phyloP scores from a whole-genome alignment of 2,329 filamentous ascomycete genomes.

The Aspergillus brasiliensis region DNA sequence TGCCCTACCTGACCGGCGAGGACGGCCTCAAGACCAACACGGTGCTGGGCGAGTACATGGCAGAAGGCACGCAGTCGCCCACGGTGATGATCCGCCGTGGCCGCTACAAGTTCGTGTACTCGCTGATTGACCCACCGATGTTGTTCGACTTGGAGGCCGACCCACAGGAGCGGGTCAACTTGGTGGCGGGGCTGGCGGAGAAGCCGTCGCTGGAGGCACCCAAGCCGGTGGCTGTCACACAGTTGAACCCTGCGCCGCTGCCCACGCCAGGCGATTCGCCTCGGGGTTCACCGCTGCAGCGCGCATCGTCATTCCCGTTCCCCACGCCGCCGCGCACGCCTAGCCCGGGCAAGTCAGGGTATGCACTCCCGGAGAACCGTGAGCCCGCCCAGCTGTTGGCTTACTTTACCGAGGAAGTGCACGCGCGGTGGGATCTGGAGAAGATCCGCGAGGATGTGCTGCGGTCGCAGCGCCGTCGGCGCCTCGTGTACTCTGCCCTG shows the following conservation, averaged over 20 bases:
- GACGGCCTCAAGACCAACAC: conserved; percentile 68
- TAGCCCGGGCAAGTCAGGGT: conserved; percentile 38
- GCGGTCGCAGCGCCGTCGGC: conserved; percentile 74
- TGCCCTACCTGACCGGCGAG: conserved; percentile 70
- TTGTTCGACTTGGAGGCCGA: conserved; percentile 78
- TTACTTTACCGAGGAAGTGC: conserved; percentile 73
- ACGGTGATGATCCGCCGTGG: conserved; percentile 93
- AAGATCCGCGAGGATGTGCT: conserved; percentile 74
- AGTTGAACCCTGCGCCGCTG: conserved; percentile 22
- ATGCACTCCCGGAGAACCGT: conserved; percentile 34
- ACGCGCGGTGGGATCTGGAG: conserved; percentile 77
- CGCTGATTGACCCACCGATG: conserved; percentile 79
- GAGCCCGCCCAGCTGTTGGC: conserved; percentile 53
- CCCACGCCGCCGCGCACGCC: conserved; percentile 43
- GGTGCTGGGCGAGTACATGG: conserved; percentile 93
- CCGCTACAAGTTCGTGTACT: conserved; percentile 87
- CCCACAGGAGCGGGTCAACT: conserved; percentile 74
- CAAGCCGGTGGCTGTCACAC: conserved; percentile 26
- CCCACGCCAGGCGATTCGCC: conserved; percentile 39
- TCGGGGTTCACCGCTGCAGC: conserved; percentile 29
- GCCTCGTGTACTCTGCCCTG: conserved; percentile 77
- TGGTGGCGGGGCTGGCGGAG: conserved; percentile 46
- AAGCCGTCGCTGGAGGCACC: conserved; percentile 46
- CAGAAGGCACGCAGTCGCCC: conserved; percentile 84
- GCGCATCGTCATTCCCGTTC: conserved; percentile 32